These are phyloP conservation scores for Annulohypoxylon maeteangense DNA, from an alignment of 495 filamentous ascomycete species.

Conservation along the genomic window DNA sequence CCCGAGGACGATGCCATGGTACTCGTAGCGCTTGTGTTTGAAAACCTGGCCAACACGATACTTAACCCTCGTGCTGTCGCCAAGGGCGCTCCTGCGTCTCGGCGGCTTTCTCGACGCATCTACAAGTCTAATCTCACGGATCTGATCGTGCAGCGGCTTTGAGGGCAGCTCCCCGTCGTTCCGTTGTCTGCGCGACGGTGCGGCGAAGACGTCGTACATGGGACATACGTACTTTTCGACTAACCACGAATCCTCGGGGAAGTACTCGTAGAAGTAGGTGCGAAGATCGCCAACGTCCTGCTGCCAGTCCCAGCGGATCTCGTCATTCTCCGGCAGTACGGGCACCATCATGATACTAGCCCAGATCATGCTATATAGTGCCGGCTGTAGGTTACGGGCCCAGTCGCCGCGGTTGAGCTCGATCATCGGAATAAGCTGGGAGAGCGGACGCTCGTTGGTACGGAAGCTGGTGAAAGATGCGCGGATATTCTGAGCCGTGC, in stretches of 20 bases:
- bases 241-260: slow-evolving; percentile 74
- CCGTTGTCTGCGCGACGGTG: slow-evolving; percentile 36
- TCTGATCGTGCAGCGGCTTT: slow-evolving; percentile 46
- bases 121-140: slow-evolving; percentile 42
- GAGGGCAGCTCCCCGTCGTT: slow-evolving; percentile 48
- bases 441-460: slow-evolving; percentile 44
- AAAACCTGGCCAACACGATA: slow-evolving; percentile 89
- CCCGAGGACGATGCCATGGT: slow-evolving; percentile 82
- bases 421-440: slow-evolving; percentile 47
- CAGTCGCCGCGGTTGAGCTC: slow-evolving; percentile 52
- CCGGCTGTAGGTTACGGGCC: slow-evolving; percentile 68
- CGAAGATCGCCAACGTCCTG: slow-evolving; percentile 67
- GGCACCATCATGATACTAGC: slow-evolving; percentile 71
- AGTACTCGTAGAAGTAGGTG: slow-evolving; percentile 73
- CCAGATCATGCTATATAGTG: slow-evolving; percentile 84
- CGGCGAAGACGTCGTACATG: slow-evolving; percentile 56
- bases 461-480: slow-evolving; percentile 55
- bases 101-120: slow-evolving; percentile 36
- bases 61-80: slow-evolving; percentile 39
- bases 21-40: slow-evolving; percentile 81
- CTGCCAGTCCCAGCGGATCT: slow-evolving; percentile 55
- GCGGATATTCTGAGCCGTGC: slow-evolving; percentile 84
- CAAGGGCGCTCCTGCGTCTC: slow-evolving; percentile 45
- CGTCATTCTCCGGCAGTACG: slow-evolving; percentile 43
- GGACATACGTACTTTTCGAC: slow-evolving; percentile 73